Conservation (phyloP, 495 filamentous ascomycete species). For the Tuber magnatum region DNA sequence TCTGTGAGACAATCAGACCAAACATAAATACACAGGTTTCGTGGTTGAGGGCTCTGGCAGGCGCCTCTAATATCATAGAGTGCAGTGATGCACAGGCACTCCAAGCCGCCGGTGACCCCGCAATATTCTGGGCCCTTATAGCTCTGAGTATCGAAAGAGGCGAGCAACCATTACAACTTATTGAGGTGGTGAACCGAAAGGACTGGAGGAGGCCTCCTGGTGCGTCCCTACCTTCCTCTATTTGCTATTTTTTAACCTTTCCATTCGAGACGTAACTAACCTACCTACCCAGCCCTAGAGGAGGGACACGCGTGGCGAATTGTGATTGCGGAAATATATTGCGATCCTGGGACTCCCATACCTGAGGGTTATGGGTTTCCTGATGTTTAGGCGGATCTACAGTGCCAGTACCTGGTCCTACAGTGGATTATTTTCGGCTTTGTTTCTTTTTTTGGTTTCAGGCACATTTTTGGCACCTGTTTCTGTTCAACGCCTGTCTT, state of each 20-base stretch:
- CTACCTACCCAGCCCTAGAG: background rate
- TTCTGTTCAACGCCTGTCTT: background rate
- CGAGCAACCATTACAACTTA: background rate
- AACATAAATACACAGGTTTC: background rate
- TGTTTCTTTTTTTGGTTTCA: background rate
- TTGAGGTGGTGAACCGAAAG: background rate
- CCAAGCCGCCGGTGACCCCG: background rate
- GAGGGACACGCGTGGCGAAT: background rate
- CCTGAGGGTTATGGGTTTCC: background rate
- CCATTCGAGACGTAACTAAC: background rate
- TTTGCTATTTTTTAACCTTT: background rate
- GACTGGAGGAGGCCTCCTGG: background rate
- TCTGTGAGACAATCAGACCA: background rate
- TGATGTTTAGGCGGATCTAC: background rate
- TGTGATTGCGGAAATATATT: background rate
- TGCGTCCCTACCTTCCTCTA: background rate
- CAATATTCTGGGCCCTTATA: background rate
- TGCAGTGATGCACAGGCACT: background rate
- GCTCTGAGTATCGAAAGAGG: background rate
- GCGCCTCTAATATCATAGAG: background rate
- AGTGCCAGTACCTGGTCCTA: background rate
- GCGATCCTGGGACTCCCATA: background rate
- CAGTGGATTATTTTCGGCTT: background rate
- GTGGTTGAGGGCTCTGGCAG: background rate
- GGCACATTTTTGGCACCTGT: background rate